Percentiles rank a stretch among this genome's conserved stretches.
Conservation (phyloP, 2,329 filamentous ascomycete genomes). For the Fusarium multiceps region DNA sequence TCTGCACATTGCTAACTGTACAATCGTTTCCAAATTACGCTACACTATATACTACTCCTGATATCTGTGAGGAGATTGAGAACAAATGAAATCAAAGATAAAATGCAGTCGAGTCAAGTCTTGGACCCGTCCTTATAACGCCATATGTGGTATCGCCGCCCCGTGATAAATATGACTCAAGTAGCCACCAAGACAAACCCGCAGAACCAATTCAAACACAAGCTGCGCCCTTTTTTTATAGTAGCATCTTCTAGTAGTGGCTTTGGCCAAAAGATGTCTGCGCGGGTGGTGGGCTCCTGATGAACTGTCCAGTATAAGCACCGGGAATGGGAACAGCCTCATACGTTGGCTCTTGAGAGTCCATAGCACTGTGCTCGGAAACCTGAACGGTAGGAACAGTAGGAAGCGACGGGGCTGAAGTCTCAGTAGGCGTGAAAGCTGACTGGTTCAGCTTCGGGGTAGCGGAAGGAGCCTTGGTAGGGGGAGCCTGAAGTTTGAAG, state of each 20-base stretch:
- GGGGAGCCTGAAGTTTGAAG: slow-evolving; percentile 91
- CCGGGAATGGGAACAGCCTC: slow-evolving; percentile 89
- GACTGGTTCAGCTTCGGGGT: slow-evolving; percentile 76
- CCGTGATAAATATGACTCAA: slow-evolving; percentile 22
- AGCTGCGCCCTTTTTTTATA: background rate
- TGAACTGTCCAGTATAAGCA: slow-evolving; percentile 73
- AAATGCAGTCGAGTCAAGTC: slow-evolving; percentile 29
- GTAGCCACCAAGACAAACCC: slow-evolving; percentile 19
- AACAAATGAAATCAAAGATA: slow-evolving; percentile 27
- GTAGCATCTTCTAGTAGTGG: slow-evolving; percentile 35
- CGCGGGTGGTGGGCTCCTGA: slow-evolving; percentile 62
- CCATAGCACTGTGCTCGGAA: slow-evolving; percentile 74
- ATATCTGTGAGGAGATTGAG: slow-evolving; percentile 13
- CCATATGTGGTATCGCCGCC: slow-evolving; percentile 40
- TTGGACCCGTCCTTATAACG: slow-evolving; percentile 28
- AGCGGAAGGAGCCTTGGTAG: slow-evolving; percentile 79
- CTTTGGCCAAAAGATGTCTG: slow-evolving; percentile 58
- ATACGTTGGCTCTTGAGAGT: slow-evolving; percentile 85
- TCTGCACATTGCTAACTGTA: slow-evolving; percentile 18
- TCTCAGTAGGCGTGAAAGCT: slow-evolving; percentile 67
- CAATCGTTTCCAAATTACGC: slow-evolving; percentile 26
- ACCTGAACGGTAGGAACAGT: slow-evolving; percentile 56
- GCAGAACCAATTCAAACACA: slow-evolving; percentile 26
- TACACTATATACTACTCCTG: slow-evolving; percentile 25
- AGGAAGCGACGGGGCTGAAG: slow-evolving; percentile 50